phyloP scores from a whole-genome alignment of 495 filamentous ascomycete genomes.

The Penicillium crystallinum region DNA sequence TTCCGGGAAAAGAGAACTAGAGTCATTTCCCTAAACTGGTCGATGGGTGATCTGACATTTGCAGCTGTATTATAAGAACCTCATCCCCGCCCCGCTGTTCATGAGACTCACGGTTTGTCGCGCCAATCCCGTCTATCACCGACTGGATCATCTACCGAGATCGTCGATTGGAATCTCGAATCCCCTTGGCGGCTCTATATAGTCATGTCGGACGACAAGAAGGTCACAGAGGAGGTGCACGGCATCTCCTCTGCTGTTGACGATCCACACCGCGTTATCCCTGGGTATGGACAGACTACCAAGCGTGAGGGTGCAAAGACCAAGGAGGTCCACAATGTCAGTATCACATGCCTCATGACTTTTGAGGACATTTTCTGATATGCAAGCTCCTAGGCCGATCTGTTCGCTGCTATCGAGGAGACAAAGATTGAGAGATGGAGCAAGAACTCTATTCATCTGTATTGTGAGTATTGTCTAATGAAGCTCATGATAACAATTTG shows the following conservation, averaged over 20 bases:
- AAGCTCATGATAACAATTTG: neutral
- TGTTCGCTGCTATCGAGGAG: conserved; percentile 53
- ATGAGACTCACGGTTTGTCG: neutral
- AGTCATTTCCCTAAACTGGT: conserved; percentile 3
- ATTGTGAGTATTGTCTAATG: conserved; percentile 35
- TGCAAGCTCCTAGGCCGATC: conserved; percentile 40
- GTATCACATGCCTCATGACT: conserved; percentile 13
- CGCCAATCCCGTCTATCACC: neutral
- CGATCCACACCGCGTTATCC: conserved; percentile 20
- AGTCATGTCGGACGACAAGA: conserved; percentile 21
- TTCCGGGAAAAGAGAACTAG: conserved; percentile 1
- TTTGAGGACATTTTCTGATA: neutral
- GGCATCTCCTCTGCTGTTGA: conserved; percentile 18
- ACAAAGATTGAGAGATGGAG: conserved; percentile 52
- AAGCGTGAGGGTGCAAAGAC: conserved; percentile 37
- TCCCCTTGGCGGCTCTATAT: neutral
- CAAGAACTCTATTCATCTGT: conserved; percentile 49
- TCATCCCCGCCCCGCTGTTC: conserved; percentile 6
- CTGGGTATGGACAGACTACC: conserved; percentile 30
- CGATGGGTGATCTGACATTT: neutral
- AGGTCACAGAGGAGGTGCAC: conserved; percentile 17
- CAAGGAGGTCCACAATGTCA: conserved; percentile 49
- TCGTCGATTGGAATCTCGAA: neutral
- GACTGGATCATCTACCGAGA: neutral
- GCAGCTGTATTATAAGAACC: conserved; percentile 20